Conservation (phyloP, 225 moss, liverwort and hornwort genomes). For the Bryoerythrophyllum caledonicum region DNA sequence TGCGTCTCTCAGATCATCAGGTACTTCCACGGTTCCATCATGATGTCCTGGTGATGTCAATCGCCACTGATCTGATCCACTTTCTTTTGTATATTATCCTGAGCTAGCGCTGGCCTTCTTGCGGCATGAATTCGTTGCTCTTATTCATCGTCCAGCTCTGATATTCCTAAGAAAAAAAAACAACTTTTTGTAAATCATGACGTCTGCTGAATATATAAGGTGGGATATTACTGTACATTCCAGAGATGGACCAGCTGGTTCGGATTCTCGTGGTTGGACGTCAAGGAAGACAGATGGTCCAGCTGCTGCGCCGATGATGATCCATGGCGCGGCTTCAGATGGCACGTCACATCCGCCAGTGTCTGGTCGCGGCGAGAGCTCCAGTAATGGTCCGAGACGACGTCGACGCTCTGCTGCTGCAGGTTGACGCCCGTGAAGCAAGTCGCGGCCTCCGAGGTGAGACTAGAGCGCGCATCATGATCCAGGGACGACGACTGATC, state of each 20-base stretch:
- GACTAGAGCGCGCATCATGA: constrained; percentile 37
- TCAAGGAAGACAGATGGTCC: constrained; percentile 15
- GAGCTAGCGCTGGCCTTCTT: constrained; percentile 12
- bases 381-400: constrained; percentile 24
- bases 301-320: neutral
- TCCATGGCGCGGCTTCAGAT: constrained; percentile 29
- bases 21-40: no score
- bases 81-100: neutral
- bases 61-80: neutral
- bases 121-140: constrained; percentile 25
- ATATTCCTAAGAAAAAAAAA: constrained; percentile 7
- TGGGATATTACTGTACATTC: constrained; percentile 30
- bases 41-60: neutral
- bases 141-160: neutral
- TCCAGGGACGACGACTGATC: constrained; percentile 12
- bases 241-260: constrained; percentile 35
- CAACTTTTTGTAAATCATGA: neutral
- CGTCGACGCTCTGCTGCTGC: constrained; percentile 16
- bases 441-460: neutral
- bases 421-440: constrained; percentile 9
- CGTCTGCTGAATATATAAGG: neutral
- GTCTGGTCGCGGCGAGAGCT: constrained; percentile 41
- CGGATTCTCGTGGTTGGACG: constrained; percentile 24
- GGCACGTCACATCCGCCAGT: constrained; percentile 41
- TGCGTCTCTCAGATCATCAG: neutral